Base-by-base conservation (phyloP, 345 rosid species). In the Atalantia buxifolia region DNA sequence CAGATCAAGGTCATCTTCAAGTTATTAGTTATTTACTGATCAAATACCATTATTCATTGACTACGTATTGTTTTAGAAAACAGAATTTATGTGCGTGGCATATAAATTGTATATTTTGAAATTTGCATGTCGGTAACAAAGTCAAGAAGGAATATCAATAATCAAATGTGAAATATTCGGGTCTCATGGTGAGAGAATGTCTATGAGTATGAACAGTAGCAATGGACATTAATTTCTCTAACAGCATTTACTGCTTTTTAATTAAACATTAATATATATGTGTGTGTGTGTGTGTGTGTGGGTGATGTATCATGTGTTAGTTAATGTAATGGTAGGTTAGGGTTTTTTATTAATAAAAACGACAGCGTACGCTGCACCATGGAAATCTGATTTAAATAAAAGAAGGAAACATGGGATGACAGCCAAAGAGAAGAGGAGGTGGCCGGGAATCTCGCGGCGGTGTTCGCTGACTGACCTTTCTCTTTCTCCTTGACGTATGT, bases 391-490 rank as follows among this genome's bases (percentile, higher is more conserved):
- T 38, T 38, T 6, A 68, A 4, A 24, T 14, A 33, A 28, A 24
- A 35, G 31, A 50, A 36, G 36, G 63, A 57, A 62, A 53, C 60
- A 68, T 38, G 70, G 69, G 79, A 35, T 53, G 36, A 59, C 5
- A 55, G 69, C 48, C 57, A 45, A 28, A 77, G 71, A 19, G 74
- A 25, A 19, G 28, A 19, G 66, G 69, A 6, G 77, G 21, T 27
- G 78, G 79, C 82, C 87, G 87, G 81, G 85, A 84, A 81, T 84
- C 85, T 65, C 83, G 87, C 81, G 68, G 40, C 83, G 75, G 75
- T 84, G 87, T 65, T 81, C 81, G 84, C 25, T 66, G 14, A 16
- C n/a, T 63, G 5, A 25, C 28, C 31, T 61, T 28, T 64, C 68
- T 33, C 42, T 65, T 40, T 62, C 68, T 36, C 53, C 67, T 76